Conservation (phyloP, 768 basidiomycete genomes). For the Tylopilus vinaceipallidus region DNA sequence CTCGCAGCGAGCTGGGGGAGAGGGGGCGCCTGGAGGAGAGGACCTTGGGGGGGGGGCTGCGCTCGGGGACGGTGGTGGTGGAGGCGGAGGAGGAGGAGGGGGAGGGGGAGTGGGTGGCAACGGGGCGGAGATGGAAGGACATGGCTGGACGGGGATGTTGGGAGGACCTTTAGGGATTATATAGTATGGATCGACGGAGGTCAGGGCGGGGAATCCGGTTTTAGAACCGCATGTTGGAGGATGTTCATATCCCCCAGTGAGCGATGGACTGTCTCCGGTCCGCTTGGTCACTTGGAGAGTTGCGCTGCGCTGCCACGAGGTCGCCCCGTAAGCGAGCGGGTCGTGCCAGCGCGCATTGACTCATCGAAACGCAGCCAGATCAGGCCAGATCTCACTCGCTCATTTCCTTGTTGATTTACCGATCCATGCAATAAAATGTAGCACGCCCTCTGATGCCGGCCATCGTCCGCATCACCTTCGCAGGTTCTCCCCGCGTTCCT, state of each 20-base stretch:
- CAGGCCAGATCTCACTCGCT: slow-evolving; percentile 18
- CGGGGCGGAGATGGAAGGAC: slow-evolving; percentile 58
- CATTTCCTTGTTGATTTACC: slow-evolving; percentile 29
- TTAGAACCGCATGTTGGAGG: slow-evolving; percentile 1
- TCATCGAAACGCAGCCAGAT: slow-evolving; percentile 23
- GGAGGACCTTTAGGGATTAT: slow-evolving; percentile 17
- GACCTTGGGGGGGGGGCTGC: slow-evolving; percentile 35
- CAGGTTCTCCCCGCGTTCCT: slow-evolving; percentile 27
- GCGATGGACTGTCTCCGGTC: slow-evolving; percentile 24
- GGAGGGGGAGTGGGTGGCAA: slow-evolving; percentile 46
- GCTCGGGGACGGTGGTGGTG: slow-evolving; percentile 45
- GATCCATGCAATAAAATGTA: slow-evolving; percentile 22
- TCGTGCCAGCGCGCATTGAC: slow-evolving; percentile 20
- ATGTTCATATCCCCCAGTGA: slow-evolving; percentile 10
- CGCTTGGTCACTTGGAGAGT: slow-evolving; percentile 20
- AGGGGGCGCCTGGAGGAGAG: slow-evolving; percentile 50
- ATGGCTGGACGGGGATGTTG: slow-evolving; percentile 38
- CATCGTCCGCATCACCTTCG: slow-evolving; percentile 22
- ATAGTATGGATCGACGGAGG: slow-evolving; percentile 28
- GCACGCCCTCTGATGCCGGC: slow-evolving; percentile 18
- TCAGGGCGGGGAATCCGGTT: slow-evolving; percentile 17
- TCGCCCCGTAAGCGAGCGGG: slow-evolving; percentile 17
- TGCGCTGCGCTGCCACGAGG: slow-evolving; percentile 27
- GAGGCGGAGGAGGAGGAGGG: slow-evolving; percentile 55
- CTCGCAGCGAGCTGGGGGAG: slow-evolving; percentile 62